These are phyloP conservation scores for Tolypocladium tundrense DNA, from an alignment of 2,329 filamentous ascomycete genomes.

Conservation along the genomic window DNA sequence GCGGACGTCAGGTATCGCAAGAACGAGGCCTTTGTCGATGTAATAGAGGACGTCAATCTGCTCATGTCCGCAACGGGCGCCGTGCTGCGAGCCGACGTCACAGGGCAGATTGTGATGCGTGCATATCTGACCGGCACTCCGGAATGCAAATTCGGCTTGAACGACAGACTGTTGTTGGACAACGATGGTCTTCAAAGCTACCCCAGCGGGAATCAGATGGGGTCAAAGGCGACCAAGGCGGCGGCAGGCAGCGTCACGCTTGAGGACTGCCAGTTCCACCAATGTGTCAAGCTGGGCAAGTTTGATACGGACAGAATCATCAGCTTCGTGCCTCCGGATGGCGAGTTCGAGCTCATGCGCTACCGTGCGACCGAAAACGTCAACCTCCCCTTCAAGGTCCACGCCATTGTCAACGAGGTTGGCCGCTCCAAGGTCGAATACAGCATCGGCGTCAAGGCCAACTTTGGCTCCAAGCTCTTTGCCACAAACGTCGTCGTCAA, in stretches of 20 bases:
- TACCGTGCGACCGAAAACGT: conserved; percentile 98
- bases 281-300: conserved; percentile 94
- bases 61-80: conserved; percentile 98
- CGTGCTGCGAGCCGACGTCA: conserved; percentile 90
- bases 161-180: conserved; percentile 89
- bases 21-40: conserved; percentile 98
- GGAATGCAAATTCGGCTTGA: conserved; percentile 97
- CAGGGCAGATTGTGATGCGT: conserved; percentile 96
- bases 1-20: conserved; percentile 98
- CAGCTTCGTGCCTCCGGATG: conserved; percentile 91
- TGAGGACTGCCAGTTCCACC: conserved; percentile 97
- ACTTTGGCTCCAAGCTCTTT: conserved; percentile 93
- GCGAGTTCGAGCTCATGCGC: conserved; percentile 97
- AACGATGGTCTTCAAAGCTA: conserved; percentile 55
- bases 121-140: conserved; percentile 93
- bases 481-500: conserved; percentile 92
- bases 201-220: conserved; percentile 65
- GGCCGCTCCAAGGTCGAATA: conserved; percentile 98
- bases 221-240: conserved; percentile 85
- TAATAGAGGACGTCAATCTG: conserved; percentile 97
- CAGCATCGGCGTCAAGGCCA: conserved; percentile 93
- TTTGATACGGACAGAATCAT: conserved; percentile 97
- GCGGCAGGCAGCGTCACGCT: conserved; percentile 91
- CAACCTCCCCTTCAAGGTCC: conserved; percentile 96
- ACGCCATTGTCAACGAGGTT: conserved; percentile 95